Evolutionary conservation across 345 rosid genomes (phyloP).

Genomic region (Syzygium oleosum): DNA sequence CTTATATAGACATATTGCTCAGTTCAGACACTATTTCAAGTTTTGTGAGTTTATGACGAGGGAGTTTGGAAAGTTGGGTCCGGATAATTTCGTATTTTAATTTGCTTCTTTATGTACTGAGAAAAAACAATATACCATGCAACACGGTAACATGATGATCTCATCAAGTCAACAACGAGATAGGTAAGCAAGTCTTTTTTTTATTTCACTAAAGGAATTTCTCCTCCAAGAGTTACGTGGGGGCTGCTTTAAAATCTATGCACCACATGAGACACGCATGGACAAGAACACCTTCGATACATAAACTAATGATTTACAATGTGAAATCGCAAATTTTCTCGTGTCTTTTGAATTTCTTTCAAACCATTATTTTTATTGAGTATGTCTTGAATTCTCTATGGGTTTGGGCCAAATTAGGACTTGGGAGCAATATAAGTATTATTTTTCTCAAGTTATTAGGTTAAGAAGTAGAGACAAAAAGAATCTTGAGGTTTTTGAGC

Average conservation of each 20-base stretch:
- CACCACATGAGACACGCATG: too few species aligned
- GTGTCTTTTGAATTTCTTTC: background rate
- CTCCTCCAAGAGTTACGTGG: background rate
- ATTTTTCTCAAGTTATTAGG: too few species aligned
- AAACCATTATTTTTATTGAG: background rate
- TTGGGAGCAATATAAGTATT: too few species aligned
- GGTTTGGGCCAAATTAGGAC: too few species aligned
- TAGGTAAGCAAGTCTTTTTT: background rate
- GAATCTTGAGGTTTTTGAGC: too few species aligned
- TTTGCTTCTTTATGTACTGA: too few species aligned
- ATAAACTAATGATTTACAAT: too few species aligned
- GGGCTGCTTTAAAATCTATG: background rate
- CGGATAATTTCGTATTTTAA: too few species aligned
- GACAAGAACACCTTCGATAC: too few species aligned
- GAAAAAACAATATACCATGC: background rate
- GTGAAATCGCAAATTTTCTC: background rate
- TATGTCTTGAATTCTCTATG: too few species aligned
- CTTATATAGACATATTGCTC: background rate
- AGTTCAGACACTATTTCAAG: background rate
- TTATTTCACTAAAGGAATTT: background rate
- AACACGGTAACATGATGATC: background rate
- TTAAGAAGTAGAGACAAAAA: too few species aligned
- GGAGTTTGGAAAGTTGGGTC: background rate
- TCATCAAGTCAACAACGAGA: background rate
- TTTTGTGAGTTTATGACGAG: background rate